Evolutionary conservation across 1,284 basidiomycete genomes (phyloP).

Genomic region (Pseudozyma hubeiensis): DNA sequence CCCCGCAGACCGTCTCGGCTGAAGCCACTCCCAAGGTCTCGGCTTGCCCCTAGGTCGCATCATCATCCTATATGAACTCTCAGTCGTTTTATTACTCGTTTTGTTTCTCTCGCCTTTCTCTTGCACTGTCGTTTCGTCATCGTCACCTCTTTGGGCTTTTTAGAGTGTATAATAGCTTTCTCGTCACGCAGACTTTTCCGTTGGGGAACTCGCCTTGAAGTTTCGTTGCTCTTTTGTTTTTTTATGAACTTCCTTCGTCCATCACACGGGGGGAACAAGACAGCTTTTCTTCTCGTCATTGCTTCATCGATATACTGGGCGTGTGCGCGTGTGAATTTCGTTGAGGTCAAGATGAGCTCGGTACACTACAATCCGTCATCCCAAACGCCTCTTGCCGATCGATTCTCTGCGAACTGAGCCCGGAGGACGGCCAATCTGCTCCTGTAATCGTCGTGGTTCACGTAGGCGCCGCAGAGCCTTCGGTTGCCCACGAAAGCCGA

Average conservation of each 20-base stretch:
- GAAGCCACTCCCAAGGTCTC: constrained; percentile 2
- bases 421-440: constrained; percentile 52
- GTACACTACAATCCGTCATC: constrained; percentile 53
- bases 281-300: background rate
- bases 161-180: constrained; percentile 2
- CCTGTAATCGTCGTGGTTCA: constrained; percentile 62
- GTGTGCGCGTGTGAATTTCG: background rate
- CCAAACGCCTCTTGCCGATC: constrained; percentile 49
- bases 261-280: background rate
- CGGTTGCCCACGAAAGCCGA: constrained; percentile 87
- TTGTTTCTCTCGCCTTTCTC: background rate
- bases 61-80: background rate
- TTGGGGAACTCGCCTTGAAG: background rate
- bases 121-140: background rate
- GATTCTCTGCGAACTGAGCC: constrained; percentile 30
- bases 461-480: constrained; percentile 92
- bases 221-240: background rate
- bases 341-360: background rate
- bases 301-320: background rate
- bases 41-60: constrained; percentile 6
- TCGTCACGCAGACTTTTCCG: background rate
- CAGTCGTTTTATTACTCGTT: constrained; percentile 1
- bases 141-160: background rate
- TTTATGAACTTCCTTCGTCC: too few species aligned
- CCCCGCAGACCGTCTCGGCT: background rate